Base-by-base conservation (phyloP, 352 stramenopile genomes). In the Globisporangium emineosum region DNA sequence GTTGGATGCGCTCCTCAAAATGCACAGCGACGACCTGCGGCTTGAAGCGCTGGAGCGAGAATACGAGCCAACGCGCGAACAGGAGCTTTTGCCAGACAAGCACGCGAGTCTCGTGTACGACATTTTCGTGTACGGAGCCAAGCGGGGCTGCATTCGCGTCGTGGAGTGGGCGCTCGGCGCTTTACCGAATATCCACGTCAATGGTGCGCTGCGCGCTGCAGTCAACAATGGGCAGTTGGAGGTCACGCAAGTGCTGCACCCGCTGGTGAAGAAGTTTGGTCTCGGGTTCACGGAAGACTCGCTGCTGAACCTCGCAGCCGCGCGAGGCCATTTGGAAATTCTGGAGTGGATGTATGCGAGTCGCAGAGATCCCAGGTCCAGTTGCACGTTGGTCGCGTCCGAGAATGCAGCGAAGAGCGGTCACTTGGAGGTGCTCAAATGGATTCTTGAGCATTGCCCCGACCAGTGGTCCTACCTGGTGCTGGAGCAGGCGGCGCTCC, bases 91-190 rank as follows among this genome's bases (percentile, higher is more conserved):
- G 10, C 27, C 3, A n/a, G 37, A 25, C 23, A 25, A 60, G 25
- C 35, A 60, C 27, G 29, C 8, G 42, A 35, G 35, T 13, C 27
- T 56, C 40, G 60, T 66, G 51, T 52, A 59, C 50, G 51, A 58
- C 40, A 32, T 66, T 21, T 57, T 66, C 10, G 51, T 66, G n/a
- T 45, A 35, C 15, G 60, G 60, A 30, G 60, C 60, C 29, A 66
- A 66, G 45, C 29, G 37, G 27, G 60, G 51, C 19, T 55, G 60
- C 51, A 32, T 32, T 3, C 13, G 17, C 9, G 40, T 65, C 25
- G 35, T 65, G 2, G 15, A 57, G 33, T 65, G 49, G 32, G 52
- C 49, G 8, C 60, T 65, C 37, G 12, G 17, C 1, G 43, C 43
- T 25, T 27, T 15, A 23, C 60, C 32, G 30, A 40, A 10, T 13